Evolutionary conservation across 2,329 filamentous ascomycete genomes (phyloP).

Genomic region (Shiraia bambusicola): DNA sequence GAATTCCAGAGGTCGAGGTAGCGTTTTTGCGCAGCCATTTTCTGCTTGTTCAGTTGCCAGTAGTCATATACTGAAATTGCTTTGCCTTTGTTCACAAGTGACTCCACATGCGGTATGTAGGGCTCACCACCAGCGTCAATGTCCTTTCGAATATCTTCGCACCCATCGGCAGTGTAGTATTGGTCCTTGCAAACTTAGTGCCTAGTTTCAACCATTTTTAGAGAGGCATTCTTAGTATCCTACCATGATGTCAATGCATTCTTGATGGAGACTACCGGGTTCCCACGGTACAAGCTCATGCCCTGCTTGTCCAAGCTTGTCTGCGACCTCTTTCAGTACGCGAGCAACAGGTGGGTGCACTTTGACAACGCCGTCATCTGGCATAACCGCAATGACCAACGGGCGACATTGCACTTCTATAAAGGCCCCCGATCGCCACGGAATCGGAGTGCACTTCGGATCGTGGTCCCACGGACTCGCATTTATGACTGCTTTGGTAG

Average conservation of each 20-base stretch:
- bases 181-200: slow-evolving; percentile 49
- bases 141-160: slow-evolving; percentile 62
- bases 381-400: slow-evolving; percentile 53
- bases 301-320: slow-evolving; percentile 48
- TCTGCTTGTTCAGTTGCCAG: slow-evolving; percentile 66
- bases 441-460: slow-evolving; percentile 55
- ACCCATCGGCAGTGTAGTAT: slow-evolving; percentile 64
- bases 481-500: slow-evolving; percentile 52
- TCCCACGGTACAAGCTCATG: slow-evolving; percentile 60
- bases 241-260: slow-evolving; percentile 60
- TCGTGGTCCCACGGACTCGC: slow-evolving; percentile 57
- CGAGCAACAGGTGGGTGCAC: slow-evolving; percentile 57
- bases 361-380: slow-evolving; percentile 57
- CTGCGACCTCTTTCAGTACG: slow-evolving; percentile 45
- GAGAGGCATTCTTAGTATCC: slow-evolving; percentile 46
- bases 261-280: slow-evolving; percentile 51
- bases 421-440: slow-evolving; percentile 55
- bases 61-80: slow-evolving; percentile 65
- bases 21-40: slow-evolving; percentile 54
- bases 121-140: slow-evolving; percentile 60
- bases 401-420: slow-evolving; percentile 45
- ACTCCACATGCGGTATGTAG: slow-evolving; percentile 51
- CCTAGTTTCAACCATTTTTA: not conserved
- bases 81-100: slow-evolving; percentile 52
- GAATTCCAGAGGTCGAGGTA: slow-evolving; percentile 63